These are phyloP conservation scores for Blechomonas ayalai DNA, from an alignment of 208 protist genomes.

Conservation along the genomic window DNA sequence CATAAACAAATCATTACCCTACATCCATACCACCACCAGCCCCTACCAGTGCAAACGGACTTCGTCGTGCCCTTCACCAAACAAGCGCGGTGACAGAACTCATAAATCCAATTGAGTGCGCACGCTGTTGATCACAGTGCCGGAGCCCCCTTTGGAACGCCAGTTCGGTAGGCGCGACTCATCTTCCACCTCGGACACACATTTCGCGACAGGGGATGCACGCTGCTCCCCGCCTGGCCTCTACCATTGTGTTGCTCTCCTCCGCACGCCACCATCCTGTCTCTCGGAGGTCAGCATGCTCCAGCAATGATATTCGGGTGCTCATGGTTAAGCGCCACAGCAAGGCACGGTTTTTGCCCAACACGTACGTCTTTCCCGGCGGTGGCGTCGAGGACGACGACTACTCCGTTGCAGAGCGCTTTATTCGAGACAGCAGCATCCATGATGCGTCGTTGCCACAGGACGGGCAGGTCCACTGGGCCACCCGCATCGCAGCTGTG, in stretches of 20 bases:
- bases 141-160: not conserved
- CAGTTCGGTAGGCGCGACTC: too few species aligned
- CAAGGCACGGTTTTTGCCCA: conserved; percentile 50
- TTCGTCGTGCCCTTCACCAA: too few species aligned
- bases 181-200: too few species aligned
- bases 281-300: not conserved
- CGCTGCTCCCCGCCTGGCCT: conserved; percentile 20
- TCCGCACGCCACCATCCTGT: not conserved
- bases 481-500: conserved; percentile 18
- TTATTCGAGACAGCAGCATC: not conserved
- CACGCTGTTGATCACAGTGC: too few species aligned
- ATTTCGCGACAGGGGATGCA: not conserved
- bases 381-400: conserved; percentile 36
- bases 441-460: not conserved
- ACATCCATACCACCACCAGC: too few species aligned
- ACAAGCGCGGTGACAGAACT: too few species aligned
- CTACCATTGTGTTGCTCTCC: conserved; percentile 24
- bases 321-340: conserved; percentile 51
- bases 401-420: conserved; percentile 2
- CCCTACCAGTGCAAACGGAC: too few species aligned
- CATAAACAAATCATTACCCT: too few species aligned
- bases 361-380: conserved; percentile 49
- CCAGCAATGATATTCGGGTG: conserved; percentile 26
- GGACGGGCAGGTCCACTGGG: conserved; percentile 2
- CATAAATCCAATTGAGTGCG: too few species aligned